A percentile compares a stretch with the other conserved stretches of the same genome.
Evolutionary conservation across 139 green algal genomes (phyloP).

Genomic region (Tetradesmus lagerheimii): DNA sequence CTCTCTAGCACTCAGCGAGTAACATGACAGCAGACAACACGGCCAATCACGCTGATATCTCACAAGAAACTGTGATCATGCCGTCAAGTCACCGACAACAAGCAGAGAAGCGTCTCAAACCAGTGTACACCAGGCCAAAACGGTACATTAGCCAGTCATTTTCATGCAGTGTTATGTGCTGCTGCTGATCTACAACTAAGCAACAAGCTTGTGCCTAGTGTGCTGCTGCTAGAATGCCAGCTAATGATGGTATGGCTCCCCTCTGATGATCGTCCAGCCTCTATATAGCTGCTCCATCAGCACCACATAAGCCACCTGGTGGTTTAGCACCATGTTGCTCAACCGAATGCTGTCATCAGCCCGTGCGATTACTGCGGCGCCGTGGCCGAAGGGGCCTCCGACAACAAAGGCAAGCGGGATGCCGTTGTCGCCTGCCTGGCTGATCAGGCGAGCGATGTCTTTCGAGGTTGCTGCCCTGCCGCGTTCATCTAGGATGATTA

Average conservation of each 20-base stretch:
- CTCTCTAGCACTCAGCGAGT: no score
- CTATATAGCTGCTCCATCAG: constrained; percentile 92
- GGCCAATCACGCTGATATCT: no score
- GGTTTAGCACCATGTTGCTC: constrained; percentile 84
- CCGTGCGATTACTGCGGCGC: constrained; percentile 58
- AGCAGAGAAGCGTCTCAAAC: no score
- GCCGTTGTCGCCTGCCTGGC: constrained; percentile 60
- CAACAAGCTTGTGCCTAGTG: background rate
- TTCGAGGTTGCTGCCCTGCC: constrained; percentile 64
- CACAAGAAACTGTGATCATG: no score
- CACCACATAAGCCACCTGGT: constrained; percentile 88
- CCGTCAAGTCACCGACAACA: no score
- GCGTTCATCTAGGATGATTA: constrained; percentile 82
- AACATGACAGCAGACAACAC: no score
- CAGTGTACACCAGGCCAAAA: no score
- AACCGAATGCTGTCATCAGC: constrained; percentile 63
- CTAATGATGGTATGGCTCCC: constrained; percentile 89
- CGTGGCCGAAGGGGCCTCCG: constrained; percentile 86
- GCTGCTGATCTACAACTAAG: no score
- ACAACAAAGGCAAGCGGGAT: constrained; percentile 73
- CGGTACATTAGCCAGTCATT: no score
- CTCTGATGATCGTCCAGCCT: constrained; percentile 82
- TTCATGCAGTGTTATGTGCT: no score
- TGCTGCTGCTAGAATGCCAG: background rate
- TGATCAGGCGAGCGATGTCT: constrained; percentile 74